Evolutionary conservation across 2,329 filamentous ascomycete genomes (phyloP).

Genomic region (Aureobasidium melanogenum): DNA sequence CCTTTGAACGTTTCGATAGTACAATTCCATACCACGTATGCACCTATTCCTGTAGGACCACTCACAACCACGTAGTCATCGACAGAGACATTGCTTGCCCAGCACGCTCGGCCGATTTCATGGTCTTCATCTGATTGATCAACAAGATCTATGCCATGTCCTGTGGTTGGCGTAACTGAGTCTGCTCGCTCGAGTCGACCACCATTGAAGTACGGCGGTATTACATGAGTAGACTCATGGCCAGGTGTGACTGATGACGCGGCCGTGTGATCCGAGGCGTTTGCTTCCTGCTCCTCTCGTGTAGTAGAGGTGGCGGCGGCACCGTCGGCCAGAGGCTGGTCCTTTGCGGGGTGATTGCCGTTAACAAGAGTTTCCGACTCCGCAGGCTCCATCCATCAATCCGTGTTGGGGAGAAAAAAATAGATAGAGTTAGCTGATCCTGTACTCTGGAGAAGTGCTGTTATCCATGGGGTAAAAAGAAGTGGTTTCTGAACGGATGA

Average conservation of each 20-base stretch:
- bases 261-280: slow-evolving; percentile 1
- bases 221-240: background rate
- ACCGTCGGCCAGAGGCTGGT: slow-evolving; percentile 5
- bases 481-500: background rate
- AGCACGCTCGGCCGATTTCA: slow-evolving; percentile 49
- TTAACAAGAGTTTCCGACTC: slow-evolving; percentile 11
- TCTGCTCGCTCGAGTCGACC: slow-evolving; percentile 29
- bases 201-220: slow-evolving; percentile 39
- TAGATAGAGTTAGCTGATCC: background rate
- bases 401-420: background rate
- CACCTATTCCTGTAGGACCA: slow-evolving; percentile 57
- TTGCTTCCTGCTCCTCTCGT: background rate
- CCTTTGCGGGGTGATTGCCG: slow-evolving; percentile 12
- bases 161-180: slow-evolving; percentile 18
- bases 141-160: slow-evolving; percentile 48
- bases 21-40: slow-evolving; percentile 93
- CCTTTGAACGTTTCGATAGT: slow-evolving; percentile 74
- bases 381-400: slow-evolving; percentile 12
- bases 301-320: slow-evolving; percentile 7
- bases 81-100: slow-evolving; percentile 54
- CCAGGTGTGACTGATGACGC: background rate
- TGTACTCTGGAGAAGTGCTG: background rate
- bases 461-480: slow-evolving; percentile 23
- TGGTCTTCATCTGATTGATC: slow-evolving; percentile 54
- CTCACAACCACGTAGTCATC: slow-evolving; percentile 54